Evolutionary conservation across 2,329 filamentous ascomycete species (phyloP), one percentile per base, ranked within the genome.

Genomic region (Fusarium concolor): DNA sequence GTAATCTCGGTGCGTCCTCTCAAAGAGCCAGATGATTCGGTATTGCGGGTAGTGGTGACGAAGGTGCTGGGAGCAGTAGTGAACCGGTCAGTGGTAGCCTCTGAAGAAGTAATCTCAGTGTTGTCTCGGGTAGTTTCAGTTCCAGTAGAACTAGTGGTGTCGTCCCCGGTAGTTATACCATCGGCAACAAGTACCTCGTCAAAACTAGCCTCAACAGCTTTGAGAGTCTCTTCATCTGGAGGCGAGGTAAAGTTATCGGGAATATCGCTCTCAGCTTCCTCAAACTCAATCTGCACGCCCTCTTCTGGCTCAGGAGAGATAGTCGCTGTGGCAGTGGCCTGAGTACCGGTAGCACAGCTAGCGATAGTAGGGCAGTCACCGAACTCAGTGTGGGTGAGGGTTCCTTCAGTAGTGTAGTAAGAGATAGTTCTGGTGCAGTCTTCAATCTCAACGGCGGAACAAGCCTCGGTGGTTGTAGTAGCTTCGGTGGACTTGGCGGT

Each of bases 271-370:
- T 62, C 59, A 0, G 42, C 33, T 29, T 62, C 59, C 7, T 62
- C 59, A 2, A 62, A 31, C 2, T 62, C 35, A 4, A 62, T 17
- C 24, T 35, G 39, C 0, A 42, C 59, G 4, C 59, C 59, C 9
- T 62, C 59, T 14, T 55, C 59, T 0, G 31, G 37, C 7, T 62
- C 59, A 1, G 59, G 56, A 18, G 59, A 62, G 0, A 44, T 22
- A 0, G 56, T 62, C 2, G 52, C 59, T 0, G 59, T 62, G 2
- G 59, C 14, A 3, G 56, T 62, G 2, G 56, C 56, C 5, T 62
- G 59, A 2, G 59, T 61, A 4, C 57, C 57, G 11, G 57, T 60
- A 4, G 57, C 57, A n/a, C 57, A 61, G n/a, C 44, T 61, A 9
- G 57, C 55, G 12, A 61, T 11, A 1, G 57, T 61, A 12, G 57